Conservation (phyloP, 2,329 filamentous ascomycete species). For the Tolypocladium sp. region DNA sequence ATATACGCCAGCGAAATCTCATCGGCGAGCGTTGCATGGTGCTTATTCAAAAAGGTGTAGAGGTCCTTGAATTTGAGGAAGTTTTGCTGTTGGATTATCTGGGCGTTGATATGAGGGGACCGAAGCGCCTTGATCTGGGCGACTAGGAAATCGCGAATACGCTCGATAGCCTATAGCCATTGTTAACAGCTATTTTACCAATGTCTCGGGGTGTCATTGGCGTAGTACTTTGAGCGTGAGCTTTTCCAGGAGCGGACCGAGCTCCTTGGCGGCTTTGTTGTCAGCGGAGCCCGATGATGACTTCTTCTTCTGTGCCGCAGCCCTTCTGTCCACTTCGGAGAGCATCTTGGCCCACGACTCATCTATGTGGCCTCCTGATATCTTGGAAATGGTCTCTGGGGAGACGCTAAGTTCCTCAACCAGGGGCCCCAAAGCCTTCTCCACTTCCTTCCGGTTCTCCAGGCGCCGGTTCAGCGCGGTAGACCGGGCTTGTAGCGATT, state of each 20-base stretch:
- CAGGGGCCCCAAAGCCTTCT: constrained; percentile 76
- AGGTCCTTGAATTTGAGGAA: constrained; percentile 84
- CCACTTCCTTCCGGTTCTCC: constrained; percentile 81
- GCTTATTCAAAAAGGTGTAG: constrained; percentile 73
- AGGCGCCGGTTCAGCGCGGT: constrained; percentile 73
- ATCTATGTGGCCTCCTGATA: constrained; percentile 82
- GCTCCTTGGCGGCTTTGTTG: constrained; percentile 71
- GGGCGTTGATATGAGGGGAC: constrained; percentile 92
- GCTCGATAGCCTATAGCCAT: constrained; percentile 62
- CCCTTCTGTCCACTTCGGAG: constrained; percentile 73
- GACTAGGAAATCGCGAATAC: constrained; percentile 90
- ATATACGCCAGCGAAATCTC: constrained; percentile 91
- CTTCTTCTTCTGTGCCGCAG: constrained; percentile 61
- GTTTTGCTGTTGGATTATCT: constrained; percentile 90
- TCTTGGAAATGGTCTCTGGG: constrained; percentile 72
- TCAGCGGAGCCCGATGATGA: constrained; percentile 44
- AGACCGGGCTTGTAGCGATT: constrained; percentile 82
- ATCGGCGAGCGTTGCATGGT: constrained; percentile 74
- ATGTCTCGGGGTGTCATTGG: not conserved
- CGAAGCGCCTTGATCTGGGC: constrained; percentile 88
- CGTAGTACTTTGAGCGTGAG: constrained; percentile 63
- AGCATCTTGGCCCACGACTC: constrained; percentile 80
- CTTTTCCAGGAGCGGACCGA: constrained; percentile 77
- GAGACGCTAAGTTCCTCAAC: constrained; percentile 89
- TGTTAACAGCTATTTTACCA: constrained; percentile 2